Evolutionary conservation across 768 basidiomycete genomes (phyloP).

Genomic region (Rhodotorula graminis): DNA sequence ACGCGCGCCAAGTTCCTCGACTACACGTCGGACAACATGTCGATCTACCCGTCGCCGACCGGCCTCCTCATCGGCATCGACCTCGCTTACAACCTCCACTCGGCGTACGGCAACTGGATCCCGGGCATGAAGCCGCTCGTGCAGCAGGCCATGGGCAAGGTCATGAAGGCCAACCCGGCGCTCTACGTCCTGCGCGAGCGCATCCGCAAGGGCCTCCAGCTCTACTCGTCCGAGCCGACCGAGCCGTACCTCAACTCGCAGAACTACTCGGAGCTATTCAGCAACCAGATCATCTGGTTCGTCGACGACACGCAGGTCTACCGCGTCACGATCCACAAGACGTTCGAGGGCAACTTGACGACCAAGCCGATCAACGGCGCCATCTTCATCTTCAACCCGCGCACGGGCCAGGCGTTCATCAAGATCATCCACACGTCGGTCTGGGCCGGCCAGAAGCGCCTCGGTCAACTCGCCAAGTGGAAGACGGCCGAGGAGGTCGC

Average conservation of each 20-base stretch:
- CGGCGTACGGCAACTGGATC: slow-evolving; percentile 98
- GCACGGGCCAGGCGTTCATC: slow-evolving; percentile 94
- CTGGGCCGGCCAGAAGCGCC: slow-evolving; percentile 99
- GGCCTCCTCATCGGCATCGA: slow-evolving; percentile 99
- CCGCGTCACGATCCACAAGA: slow-evolving; percentile 98
- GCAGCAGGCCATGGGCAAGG: slow-evolving; percentile 98
- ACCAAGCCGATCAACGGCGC: slow-evolving; percentile 98
- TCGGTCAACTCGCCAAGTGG: slow-evolving; percentile 98
- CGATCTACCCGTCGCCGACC: slow-evolving; percentile 97
- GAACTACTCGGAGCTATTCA: slow-evolving; percentile 50
- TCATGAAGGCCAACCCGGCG: slow-evolving; percentile 99
- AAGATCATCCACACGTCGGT: slow-evolving; percentile 99
- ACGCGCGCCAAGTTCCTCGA: slow-evolving; percentile 98
- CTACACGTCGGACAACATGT: slow-evolving; percentile 55
- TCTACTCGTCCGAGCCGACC: slow-evolving; percentile 98
- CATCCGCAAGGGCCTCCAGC: slow-evolving; percentile 94
- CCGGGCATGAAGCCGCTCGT: slow-evolving; percentile 96
- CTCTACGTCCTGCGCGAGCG: slow-evolving; percentile 96
- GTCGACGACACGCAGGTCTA: slow-evolving; percentile 99
- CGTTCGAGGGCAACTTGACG: slow-evolving; percentile 98
- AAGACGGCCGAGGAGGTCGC: slow-evolving; percentile 99
- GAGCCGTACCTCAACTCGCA: slow-evolving; percentile 99
- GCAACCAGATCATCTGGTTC: slow-evolving; percentile 91
- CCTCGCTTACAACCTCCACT: slow-evolving; percentile 95
- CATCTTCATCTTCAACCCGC: slow-evolving; percentile 99